Evolutionary conservation across 1,284 basidiomycete genomes (phyloP).

Genomic region (Rhodotorula mucilaginosa): DNA sequence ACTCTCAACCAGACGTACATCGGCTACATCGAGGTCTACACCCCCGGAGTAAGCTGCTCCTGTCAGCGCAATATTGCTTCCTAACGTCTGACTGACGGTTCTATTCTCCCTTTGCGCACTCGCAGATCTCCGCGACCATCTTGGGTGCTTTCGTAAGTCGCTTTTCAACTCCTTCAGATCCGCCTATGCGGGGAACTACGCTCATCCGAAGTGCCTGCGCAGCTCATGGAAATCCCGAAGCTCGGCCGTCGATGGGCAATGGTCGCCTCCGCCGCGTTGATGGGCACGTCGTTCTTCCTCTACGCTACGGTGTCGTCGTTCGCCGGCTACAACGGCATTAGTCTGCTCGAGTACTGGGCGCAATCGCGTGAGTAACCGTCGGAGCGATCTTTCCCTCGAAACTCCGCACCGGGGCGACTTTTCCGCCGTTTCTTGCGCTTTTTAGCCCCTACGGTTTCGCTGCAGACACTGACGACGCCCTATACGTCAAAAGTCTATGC

Average conservation of each 20-base stretch:
- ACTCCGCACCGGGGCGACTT: too few species aligned
- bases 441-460: too few species aligned
- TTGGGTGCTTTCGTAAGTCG: conserved; percentile 37
- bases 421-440: too few species aligned
- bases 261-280: conserved; percentile 44
- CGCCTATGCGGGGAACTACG: too few species aligned
- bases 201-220: neutral
- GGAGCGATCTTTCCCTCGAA: too few species aligned
- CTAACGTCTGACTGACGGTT: neutral
- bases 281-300: conserved; percentile 46
- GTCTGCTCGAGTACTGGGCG: conserved; percentile 44
- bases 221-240: conserved; percentile 45
- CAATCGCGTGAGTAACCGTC: conserved; percentile 11
- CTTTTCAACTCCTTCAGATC: neutral
- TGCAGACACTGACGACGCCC: too few species aligned
- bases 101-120: too few species aligned
- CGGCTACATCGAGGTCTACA: neutral
- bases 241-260: conserved; percentile 47
- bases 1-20: conserved; percentile 45
- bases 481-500: too few species aligned
- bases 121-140: conserved; percentile 21
- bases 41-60: neutral
- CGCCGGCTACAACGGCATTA: conserved; percentile 19
- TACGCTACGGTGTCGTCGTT: conserved; percentile 42
- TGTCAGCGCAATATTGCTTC: neutral